A percentile compares a stretch with the other conserved stretches of the same genome.
Evolutionary conservation across 495 filamentous ascomycete species (phyloP).

Genomic region (Lineolata rhizophorae): DNA sequence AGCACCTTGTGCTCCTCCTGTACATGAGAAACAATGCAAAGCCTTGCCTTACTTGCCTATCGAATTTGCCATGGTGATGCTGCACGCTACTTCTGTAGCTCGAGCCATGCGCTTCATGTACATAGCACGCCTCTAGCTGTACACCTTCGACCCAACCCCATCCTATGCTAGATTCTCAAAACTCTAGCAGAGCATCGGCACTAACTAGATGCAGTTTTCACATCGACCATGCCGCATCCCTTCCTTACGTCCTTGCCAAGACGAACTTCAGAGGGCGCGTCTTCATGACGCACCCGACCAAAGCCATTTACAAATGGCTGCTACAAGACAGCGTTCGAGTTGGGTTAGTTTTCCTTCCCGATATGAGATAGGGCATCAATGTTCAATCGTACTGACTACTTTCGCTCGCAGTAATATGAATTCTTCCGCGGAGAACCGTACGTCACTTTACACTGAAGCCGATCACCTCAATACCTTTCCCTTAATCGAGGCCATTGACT

Average conservation of each 20-base stretch:
- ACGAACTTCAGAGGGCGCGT: slow-evolving; percentile 92
- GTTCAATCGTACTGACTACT: background rate
- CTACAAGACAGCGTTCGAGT: slow-evolving; percentile 93
- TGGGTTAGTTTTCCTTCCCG: slow-evolving; percentile 19
- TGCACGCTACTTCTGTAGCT: too few species aligned
- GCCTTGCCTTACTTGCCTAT: slow-evolving; percentile 5
- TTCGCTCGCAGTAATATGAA: slow-evolving; percentile 37
- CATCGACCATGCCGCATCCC: slow-evolving; percentile 84
- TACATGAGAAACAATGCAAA: slow-evolving; percentile 15
- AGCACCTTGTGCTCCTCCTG: too few species aligned
- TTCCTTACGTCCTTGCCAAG: slow-evolving; percentile 92
- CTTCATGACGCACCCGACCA: slow-evolving; percentile 98
- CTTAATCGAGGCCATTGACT: slow-evolving; percentile 89
- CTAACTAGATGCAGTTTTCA: slow-evolving; percentile 88
- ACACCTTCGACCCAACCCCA: too few species aligned
- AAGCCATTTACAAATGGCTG: slow-evolving; percentile 98
- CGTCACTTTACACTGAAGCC: slow-evolving; percentile 76
- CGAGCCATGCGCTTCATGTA: too few species aligned
- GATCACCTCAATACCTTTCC: slow-evolving; percentile 86
- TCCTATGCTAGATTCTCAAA: too few species aligned
- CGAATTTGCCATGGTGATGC: too few species aligned
- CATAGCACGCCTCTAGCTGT: too few species aligned
- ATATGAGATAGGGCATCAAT: background rate
- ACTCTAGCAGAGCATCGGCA: too few species aligned
- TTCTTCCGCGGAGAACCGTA: slow-evolving; percentile 45